phyloP scores from a whole-genome alignment of 495 filamentous ascomycete genomes.

The Neurospora sp. region DNA sequence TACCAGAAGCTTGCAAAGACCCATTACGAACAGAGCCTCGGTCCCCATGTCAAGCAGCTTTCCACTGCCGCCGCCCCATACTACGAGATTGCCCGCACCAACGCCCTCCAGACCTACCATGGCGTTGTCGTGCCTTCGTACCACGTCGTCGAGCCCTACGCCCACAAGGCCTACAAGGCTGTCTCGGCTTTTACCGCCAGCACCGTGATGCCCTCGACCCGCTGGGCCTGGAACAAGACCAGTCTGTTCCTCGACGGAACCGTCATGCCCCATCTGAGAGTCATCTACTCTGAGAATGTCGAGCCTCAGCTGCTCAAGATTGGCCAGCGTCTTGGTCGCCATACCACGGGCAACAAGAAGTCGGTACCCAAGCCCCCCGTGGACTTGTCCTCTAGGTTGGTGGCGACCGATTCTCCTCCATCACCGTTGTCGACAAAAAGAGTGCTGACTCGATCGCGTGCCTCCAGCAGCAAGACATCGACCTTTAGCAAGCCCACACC shows the following conservation, averaged over 20 bases:
- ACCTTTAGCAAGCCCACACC: slow-evolving; percentile 30
- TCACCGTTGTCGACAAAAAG: neutral
- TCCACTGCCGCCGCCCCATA: slow-evolving; percentile 54
- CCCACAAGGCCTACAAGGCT: slow-evolving; percentile 54
- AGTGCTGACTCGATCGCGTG: slow-evolving; percentile 1
- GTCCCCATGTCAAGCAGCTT: slow-evolving; percentile 60
- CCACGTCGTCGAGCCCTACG: slow-evolving; percentile 59
- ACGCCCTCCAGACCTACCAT: slow-evolving; percentile 55
- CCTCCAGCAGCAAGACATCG: slow-evolving; percentile 11
- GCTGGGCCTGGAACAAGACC: slow-evolving; percentile 56
- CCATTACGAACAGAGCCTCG: slow-evolving; percentile 60
- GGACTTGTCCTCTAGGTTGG: slow-evolving; percentile 15
- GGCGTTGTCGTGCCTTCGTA: slow-evolving; percentile 68
- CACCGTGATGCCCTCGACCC: slow-evolving; percentile 63
- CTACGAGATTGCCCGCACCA: slow-evolving; percentile 52
- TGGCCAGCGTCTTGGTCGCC: slow-evolving; percentile 75
- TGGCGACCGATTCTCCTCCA: neutral
- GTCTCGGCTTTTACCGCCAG: slow-evolving; percentile 55
- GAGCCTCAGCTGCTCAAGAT: slow-evolving; percentile 93
- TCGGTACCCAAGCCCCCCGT: slow-evolving; percentile 11
- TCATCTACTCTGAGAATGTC: slow-evolving; percentile 81
- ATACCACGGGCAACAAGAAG: slow-evolving; percentile 33
- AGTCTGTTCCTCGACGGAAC: slow-evolving; percentile 60
- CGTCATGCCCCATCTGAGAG: slow-evolving; percentile 67
- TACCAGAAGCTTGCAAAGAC: slow-evolving; percentile 46